A percentile compares a stretch with the other conserved stretches of the same genome.
phyloP scores from a whole-genome alignment of 1,139 yeast species.

The Candida mesenterica region DNA sequence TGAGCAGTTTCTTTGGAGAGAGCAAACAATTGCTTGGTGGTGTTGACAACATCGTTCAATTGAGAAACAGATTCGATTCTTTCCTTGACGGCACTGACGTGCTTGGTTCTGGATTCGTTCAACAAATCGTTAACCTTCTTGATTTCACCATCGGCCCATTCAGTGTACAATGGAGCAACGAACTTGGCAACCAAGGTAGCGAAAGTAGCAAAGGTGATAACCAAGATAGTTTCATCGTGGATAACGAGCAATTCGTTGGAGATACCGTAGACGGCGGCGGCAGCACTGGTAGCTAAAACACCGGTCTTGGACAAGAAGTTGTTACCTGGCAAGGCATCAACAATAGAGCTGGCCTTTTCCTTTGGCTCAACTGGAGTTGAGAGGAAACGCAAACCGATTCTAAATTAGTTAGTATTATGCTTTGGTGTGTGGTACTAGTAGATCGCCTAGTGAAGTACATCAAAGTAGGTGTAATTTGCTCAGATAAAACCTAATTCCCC shows the following conservation, averaged over 20 bases:
- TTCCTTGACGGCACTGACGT: constrained; percentile 86
- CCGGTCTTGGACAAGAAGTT: constrained; percentile 88
- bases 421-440: background rate
- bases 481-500: too few relatives aligned
- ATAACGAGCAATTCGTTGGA: constrained; percentile 89
- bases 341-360: constrained; percentile 84
- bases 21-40: constrained; percentile 89
- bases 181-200: constrained; percentile 76
- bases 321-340: constrained; percentile 93
- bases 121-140: constrained; percentile 77
- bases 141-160: constrained; percentile 92
- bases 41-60: constrained; percentile 86
- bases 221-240: constrained; percentile 90
- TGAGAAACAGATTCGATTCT: constrained; percentile 87
- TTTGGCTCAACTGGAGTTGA: constrained; percentile 79
- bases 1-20: constrained; percentile 95
- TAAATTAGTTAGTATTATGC: constrained; percentile 25
- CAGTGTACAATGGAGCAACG: constrained; percentile 91
- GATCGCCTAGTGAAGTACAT: background rate
- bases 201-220: constrained; percentile 77
- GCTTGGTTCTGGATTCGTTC: constrained; percentile 86
- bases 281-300: constrained; percentile 89
- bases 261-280: constrained; percentile 91
- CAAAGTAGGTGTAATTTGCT: too few relatives aligned
- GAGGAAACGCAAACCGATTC: constrained; percentile 63